These are phyloP conservation scores for Alternaria sp. DNA, from an alignment of 2,329 filamentous ascomycete species.

Conservation along the genomic window DNA sequence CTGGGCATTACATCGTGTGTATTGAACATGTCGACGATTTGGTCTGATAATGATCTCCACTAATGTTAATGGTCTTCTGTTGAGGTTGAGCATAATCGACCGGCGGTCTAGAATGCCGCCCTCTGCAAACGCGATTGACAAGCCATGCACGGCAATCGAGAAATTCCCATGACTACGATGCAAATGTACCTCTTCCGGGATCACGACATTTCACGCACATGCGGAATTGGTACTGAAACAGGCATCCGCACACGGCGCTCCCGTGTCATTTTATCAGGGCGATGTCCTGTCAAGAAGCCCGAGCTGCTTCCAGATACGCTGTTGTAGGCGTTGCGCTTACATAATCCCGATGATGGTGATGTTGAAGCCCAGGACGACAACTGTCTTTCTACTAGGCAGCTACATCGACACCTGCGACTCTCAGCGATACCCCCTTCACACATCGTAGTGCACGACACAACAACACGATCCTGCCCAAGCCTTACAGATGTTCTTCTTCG, in stretches of 20 bases:
- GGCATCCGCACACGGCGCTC: background rate
- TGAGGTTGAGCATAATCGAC: background rate
- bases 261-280: background rate
- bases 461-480: background rate
- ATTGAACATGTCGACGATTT: background rate
- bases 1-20: background rate
- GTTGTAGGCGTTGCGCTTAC: conserved; percentile 1
- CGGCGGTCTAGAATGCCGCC: background rate
- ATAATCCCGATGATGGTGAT: conserved; percentile 4
- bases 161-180: background rate
- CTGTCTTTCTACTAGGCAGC: conserved; percentile 28
- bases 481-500: conserved; percentile 70
- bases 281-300: background rate
- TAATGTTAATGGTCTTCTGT: background rate
- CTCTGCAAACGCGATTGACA: background rate
- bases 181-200: background rate
- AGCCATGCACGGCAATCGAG: background rate
- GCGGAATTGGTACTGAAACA: background rate
- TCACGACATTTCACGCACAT: background rate
- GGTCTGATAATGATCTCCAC: background rate
- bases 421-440: background rate
- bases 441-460: background rate
- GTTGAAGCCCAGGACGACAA: conserved; percentile 23
- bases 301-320: background rate
- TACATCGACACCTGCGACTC: conserved; percentile 4